Base-by-base conservation (phyloP, 2,329 filamentous ascomycete species). In the Sarocladiaceae sp. region DNA sequence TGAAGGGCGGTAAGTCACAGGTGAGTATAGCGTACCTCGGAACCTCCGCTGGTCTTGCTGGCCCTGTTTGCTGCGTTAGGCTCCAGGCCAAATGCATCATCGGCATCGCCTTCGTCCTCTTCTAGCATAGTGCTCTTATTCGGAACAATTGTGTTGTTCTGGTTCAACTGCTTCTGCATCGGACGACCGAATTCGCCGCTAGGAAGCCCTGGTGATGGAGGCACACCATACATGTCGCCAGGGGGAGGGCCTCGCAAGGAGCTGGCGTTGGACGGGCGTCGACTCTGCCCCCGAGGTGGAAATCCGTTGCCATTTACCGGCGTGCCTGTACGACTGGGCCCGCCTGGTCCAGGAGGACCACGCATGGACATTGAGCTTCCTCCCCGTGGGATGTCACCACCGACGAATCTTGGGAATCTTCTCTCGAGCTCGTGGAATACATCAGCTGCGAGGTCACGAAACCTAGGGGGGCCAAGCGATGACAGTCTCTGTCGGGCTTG, bases 101-200 rank as follows among this genome's bases (percentile, higher is more conserved):
- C 74, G 41, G 72, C 72, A 51, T 88, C 87, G 7, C 37, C 37
- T 53, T 95, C 89, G 52, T 95, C 90, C 59, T 97, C 93, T 62
- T 98, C 93, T 1, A 97, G 81, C 83, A 97, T 90, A 1, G 87
- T 96, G 57, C 91, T 95, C 67, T 97, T 98, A 60, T 96, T 97
- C 1, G 93, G 93, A 24, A 97, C 85, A 56, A 97, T 95, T 0
- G 89, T 97, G 59, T 95, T 97, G 59, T 85, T 91, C 60, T 95
- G 90, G 39, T 65, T 66, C 52, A 95, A 89, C 29, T 89, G 89
- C 60, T 94, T 95, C 13, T 87, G 85, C 52, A 87, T 78, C 4
- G 90, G 90, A 35, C 87, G 76, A 33, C 84, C 83, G 51, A 81
- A 85, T 43, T 85, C 81, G 55, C 81, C 80, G 37, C 74, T 74